Evolutionary conservation across 1,284 basidiomycete genomes (phyloP).

Genomic region (Rugiboletus extremiorientalis): DNA sequence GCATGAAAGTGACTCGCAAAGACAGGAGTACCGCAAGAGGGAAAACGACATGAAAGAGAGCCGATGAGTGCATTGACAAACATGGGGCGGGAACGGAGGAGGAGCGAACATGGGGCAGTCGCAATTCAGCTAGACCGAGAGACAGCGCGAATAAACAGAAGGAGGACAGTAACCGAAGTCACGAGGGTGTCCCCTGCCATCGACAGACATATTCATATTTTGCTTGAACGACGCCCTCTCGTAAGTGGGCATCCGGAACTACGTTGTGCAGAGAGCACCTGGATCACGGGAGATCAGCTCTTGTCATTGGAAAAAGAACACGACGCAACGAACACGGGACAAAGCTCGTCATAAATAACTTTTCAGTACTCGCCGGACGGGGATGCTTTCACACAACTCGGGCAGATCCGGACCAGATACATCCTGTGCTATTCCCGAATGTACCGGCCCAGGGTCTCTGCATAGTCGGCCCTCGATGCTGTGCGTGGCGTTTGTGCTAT

Average conservation of each 20-base stretch:
- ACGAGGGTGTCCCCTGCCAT: constrained; percentile 78
- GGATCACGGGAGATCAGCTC: neutral
- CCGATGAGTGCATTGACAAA: constrained; percentile 71
- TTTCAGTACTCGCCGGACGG: constrained; percentile 79
- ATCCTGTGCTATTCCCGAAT: constrained; percentile 68
- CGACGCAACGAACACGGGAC: constrained; percentile 55
- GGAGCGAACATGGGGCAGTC: constrained; percentile 87
- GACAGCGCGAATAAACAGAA: neutral
- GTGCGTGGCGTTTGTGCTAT: constrained; percentile 77
- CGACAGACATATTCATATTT: constrained; percentile 81
- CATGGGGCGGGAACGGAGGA: constrained; percentile 57
- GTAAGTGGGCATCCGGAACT: constrained; percentile 79
- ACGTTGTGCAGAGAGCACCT: constrained; percentile 84
- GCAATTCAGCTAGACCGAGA: constrained; percentile 74
- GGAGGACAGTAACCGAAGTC: constrained; percentile 57
- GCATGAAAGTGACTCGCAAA: constrained; percentile 64
- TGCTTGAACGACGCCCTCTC: constrained; percentile 77
- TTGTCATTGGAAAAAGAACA: neutral
- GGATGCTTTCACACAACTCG: constrained; percentile 55
- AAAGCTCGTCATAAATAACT: constrained; percentile 85
- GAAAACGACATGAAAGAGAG: constrained; percentile 89
- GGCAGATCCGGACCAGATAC: constrained; percentile 54
- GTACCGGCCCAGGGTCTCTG: constrained; percentile 82
- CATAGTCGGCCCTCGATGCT: constrained; percentile 54
- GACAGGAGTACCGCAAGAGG: constrained; percentile 85